phyloP scores from a whole-genome alignment of 2,329 filamentous ascomycete species.

The Fusarium miscanthi region DNA sequence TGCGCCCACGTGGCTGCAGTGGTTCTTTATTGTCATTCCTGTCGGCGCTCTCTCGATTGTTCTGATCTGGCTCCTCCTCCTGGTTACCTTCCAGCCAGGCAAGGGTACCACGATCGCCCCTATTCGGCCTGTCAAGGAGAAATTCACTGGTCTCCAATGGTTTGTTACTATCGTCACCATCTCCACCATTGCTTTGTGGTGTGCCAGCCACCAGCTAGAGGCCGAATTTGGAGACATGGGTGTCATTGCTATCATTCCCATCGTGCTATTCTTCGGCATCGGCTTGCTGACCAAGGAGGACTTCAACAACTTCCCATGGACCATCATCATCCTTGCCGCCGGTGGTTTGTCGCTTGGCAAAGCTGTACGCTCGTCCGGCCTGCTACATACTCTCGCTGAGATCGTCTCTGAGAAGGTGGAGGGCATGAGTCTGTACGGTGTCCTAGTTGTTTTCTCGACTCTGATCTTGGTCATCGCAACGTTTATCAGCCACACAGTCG shows the following conservation, averaged over 20 bases:
- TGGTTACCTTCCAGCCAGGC: constrained; percentile 86
- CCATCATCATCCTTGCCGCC: constrained; percentile 97
- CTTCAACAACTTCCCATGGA: constrained; percentile 99
- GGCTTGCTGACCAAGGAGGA: constrained; percentile 98
- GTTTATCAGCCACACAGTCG: constrained; percentile 97
- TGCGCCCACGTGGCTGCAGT: constrained; percentile 89
- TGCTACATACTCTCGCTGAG: constrained; percentile 87
- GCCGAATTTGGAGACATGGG: constrained; percentile 96
- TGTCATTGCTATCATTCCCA: constrained; percentile 94
- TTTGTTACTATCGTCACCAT: constrained; percentile 90
- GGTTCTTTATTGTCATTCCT: constrained; percentile 96
- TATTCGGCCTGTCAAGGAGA: constrained; percentile 89
- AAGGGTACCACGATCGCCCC: constrained; percentile 89
- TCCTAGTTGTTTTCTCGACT: constrained; percentile 84
- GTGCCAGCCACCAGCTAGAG: constrained; percentile 89
- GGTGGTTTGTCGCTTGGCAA: constrained; percentile 93
- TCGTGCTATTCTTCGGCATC: constrained; percentile 95
- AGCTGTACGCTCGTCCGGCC: constrained; percentile 90
- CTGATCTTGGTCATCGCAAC: constrained; percentile 94
- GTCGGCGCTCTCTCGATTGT: constrained; percentile 91
- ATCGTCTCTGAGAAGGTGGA: constrained; percentile 80
- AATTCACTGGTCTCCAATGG: constrained; percentile 89
- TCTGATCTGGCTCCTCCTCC: constrained; percentile 87
- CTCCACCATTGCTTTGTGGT: constrained; percentile 90
- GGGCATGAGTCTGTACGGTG: constrained; percentile 83